These are phyloP conservation scores for Candida insectorum DNA, from an alignment of 805 yeast species.

Conservation along the genomic window DNA sequence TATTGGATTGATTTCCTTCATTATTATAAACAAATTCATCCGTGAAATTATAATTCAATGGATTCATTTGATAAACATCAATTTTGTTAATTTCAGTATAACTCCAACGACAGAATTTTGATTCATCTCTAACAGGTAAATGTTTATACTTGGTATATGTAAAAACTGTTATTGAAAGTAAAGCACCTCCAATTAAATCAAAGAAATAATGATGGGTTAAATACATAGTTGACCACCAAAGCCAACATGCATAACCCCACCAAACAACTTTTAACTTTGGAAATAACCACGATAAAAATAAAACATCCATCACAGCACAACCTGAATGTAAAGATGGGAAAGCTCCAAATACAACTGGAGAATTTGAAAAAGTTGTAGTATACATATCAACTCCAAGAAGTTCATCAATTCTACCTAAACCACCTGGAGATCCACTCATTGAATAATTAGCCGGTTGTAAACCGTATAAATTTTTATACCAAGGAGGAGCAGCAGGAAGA, in stretches of 20 bases:
- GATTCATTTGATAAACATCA: conserved; percentile 27
- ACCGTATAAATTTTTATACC: conserved; percentile 87
- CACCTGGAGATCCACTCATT: conserved; percentile 95
- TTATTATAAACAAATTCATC: conserved; percentile 12
- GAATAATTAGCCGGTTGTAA: conserved; percentile 85
- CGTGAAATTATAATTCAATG: conserved; percentile 19
- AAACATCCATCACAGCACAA: conserved; percentile 89
- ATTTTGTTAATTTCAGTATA: conserved; percentile 38
- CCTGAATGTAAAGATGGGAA: conserved; percentile 85
- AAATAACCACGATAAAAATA: conserved; percentile 79
- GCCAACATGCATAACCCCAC: conserved; percentile 79
- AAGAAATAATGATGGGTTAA: conserved; percentile 94
- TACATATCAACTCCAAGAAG: conserved; percentile 79
- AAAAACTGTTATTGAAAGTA: conserved; percentile 70
- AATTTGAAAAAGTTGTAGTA: conserved; percentile 74
- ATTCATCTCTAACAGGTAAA: conserved; percentile 58
- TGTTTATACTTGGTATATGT: conserved; percentile 62
- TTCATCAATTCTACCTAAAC: conserved; percentile 80
- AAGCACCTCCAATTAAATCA: conserved; percentile 91
- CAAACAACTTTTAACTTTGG: conserved; percentile 67
- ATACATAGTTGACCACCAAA: conserved; percentile 99
- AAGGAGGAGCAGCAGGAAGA: conserved; percentile 96
- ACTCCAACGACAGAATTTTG: conserved; percentile 67
- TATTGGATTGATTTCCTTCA: conserved; percentile 7
- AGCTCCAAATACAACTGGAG: conserved; percentile 95